phyloP scores from a whole-genome alignment of 2,329 filamentous ascomycete species.

The Sporothrix brasiliensis region DNA sequence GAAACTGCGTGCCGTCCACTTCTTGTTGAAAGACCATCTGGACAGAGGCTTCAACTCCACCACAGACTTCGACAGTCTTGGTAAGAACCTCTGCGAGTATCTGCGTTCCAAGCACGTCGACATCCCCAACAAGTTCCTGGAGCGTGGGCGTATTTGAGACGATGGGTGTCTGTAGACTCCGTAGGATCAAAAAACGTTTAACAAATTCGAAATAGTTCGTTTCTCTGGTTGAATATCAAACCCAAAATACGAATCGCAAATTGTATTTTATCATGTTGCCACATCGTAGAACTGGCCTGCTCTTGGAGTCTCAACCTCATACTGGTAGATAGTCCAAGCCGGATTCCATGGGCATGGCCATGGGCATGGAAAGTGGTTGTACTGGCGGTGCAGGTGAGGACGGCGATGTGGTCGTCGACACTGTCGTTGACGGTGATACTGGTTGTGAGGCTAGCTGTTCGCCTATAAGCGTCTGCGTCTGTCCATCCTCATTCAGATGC shows the following conservation, averaged over 20 bases:
- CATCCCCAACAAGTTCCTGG: slow-evolving; percentile 49
- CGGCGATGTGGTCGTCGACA: background rate
- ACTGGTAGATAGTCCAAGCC: background rate
- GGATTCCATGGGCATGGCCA: background rate
- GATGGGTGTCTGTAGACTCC: no score
- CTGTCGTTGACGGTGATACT: background rate
- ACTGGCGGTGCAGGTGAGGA: background rate
- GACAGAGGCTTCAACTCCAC: slow-evolving; percentile 40
- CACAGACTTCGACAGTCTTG: slow-evolving; percentile 29
- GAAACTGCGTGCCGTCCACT: slow-evolving; percentile 41
- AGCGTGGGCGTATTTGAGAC: slow-evolving; percentile 24
- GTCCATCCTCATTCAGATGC: no score
- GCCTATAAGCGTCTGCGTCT: background rate
- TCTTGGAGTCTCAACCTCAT: background rate
- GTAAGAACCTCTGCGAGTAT: slow-evolving; percentile 35
- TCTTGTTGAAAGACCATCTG: slow-evolving; percentile 39
- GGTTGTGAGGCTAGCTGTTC: background rate
- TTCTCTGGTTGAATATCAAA: background rate
- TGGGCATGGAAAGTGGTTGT: background rate
- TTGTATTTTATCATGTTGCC: background rate
- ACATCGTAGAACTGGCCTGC: background rate
- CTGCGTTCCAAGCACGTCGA: slow-evolving; percentile 48
- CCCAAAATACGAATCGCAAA: background rate
- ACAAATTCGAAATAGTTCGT: background rate
- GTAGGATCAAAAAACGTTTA: background rate